Evolutionary conservation across 2,329 filamentous ascomycete species (phyloP).

Genomic region (Bipolaris sorokiniana): DNA sequence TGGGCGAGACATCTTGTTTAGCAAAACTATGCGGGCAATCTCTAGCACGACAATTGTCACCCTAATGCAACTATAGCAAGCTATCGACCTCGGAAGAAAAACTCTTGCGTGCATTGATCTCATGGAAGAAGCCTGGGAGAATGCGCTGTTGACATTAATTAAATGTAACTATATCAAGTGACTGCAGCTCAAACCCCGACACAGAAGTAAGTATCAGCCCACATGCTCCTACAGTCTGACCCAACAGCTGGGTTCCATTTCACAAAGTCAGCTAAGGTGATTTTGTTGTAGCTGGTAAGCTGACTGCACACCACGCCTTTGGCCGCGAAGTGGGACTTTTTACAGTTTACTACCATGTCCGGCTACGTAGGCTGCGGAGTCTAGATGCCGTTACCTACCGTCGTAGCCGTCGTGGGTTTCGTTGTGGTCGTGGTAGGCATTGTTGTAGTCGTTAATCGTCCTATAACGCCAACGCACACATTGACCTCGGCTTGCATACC

Average conservation of each 20-base stretch:
- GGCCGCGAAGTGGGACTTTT: conserved; percentile 10
- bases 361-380: conserved; percentile 13
- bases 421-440: background rate
- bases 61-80: too few species aligned
- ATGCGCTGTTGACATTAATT: too few species aligned
- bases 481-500: background rate
- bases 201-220: background rate
- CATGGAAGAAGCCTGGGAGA: too few species aligned
- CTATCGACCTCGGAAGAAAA: too few species aligned
- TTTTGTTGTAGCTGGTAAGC: conserved; percentile 5
- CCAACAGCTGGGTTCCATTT: conserved; percentile 13
- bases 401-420: too few species aligned
- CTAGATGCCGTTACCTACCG: conserved; percentile 10
- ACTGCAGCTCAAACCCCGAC: background rate
- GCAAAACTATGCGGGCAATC: too few species aligned
- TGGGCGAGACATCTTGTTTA: too few species aligned
- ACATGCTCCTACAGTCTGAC: background rate
- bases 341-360: conserved; percentile 18
- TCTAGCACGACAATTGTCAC: too few species aligned
- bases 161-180: too few species aligned
- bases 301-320: background rate
- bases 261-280: conserved; percentile 6
- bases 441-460: background rate
- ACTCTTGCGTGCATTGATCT: too few species aligned
- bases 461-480: background rate